These are phyloP conservation scores for Sarocladium oryzae DNA, from an alignment of 2,329 filamentous ascomycete genomes.

Conservation along the genomic window DNA sequence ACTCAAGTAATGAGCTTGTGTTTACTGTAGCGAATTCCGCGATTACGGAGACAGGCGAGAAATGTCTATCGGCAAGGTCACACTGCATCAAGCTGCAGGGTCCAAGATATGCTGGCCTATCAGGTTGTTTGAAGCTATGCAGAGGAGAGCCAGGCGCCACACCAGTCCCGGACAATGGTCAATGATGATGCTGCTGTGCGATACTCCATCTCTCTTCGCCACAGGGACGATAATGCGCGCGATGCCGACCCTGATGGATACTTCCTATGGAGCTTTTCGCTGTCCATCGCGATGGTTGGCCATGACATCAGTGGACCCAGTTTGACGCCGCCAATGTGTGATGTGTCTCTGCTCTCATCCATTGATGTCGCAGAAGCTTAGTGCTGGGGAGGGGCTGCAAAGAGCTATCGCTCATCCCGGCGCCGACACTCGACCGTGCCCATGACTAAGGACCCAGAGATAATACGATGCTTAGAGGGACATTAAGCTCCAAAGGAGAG, in stretches of 20 bases:
- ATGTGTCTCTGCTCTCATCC: constrained; percentile 1
- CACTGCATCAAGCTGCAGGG: neutral
- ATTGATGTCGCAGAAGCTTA: neutral
- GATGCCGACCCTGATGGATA: constrained; percentile 6
- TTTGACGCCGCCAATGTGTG: constrained; percentile 1
- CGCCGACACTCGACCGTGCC: neutral
- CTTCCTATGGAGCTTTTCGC: neutral
- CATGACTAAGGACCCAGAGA: constrained; percentile 7
- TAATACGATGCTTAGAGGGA: neutral
- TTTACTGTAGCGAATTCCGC: too few species aligned
- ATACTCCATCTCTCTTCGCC: neutral
- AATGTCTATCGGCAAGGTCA: neutral
- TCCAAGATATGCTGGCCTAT: neutral
- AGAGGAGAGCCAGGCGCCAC: neutral
- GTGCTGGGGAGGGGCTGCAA: constrained; percentile 4
- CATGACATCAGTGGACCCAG: constrained; percentile 9
- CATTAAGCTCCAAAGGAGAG: neutral
- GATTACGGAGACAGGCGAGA: neutral
- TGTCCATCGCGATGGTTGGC: neutral
- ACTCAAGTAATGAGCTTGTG: neutral
- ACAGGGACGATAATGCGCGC: neutral
- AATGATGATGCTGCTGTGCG: too few species aligned
- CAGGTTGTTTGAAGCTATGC: neutral
- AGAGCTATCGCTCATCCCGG: neutral
- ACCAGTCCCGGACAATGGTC: too few species aligned